A percentile compares a stretch with the other conserved stretches of the same genome.
Conservation (phyloP, 2,329 filamentous ascomycete genomes). For the Leptodontidium sp. region DNA sequence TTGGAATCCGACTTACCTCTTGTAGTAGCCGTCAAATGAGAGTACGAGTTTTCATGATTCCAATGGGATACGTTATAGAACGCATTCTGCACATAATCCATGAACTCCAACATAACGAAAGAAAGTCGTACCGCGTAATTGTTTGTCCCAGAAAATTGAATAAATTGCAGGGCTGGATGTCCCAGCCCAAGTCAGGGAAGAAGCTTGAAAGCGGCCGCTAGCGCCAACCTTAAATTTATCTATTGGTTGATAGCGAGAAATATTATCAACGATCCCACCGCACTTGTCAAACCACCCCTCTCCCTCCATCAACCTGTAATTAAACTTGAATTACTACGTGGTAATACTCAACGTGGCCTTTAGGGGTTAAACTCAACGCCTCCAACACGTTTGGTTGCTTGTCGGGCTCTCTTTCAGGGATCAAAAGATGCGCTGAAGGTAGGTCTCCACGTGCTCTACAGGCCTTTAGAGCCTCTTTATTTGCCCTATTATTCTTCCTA, state of each 20-base stretch:
- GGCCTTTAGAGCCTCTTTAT: too few species aligned
- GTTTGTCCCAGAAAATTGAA: too few species aligned
- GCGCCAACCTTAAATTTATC: constrained; percentile 5
- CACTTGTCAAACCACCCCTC: neutral
- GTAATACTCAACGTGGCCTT: too few species aligned
- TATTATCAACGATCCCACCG: constrained; percentile 4
- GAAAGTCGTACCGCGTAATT: neutral
- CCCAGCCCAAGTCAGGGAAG: neutral
- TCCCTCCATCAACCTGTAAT: too few species aligned
- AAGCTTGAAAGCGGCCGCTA: constrained; percentile 3
- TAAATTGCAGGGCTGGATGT: neutral
- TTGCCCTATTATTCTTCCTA: too few species aligned
- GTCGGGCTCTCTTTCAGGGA: too few species aligned
- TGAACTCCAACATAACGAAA: constrained; percentile 86
- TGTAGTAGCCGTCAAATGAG: constrained; percentile 82
- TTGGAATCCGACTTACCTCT: constrained; percentile 63
- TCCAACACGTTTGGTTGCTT: too few species aligned
- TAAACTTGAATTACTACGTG: too few species aligned
- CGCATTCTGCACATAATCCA: constrained; percentile 94
- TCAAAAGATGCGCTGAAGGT: too few species aligned
- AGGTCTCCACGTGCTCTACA: too few species aligned
- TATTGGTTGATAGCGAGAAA: constrained; percentile 5
- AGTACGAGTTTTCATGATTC: constrained; percentile 93
- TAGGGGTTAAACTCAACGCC: too few species aligned
- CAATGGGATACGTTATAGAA: constrained; percentile 88